These are phyloP conservation scores for Persicaria maculosa DNA, from an alignment of 148 eudicot species.

Conservation along the genomic window DNA sequence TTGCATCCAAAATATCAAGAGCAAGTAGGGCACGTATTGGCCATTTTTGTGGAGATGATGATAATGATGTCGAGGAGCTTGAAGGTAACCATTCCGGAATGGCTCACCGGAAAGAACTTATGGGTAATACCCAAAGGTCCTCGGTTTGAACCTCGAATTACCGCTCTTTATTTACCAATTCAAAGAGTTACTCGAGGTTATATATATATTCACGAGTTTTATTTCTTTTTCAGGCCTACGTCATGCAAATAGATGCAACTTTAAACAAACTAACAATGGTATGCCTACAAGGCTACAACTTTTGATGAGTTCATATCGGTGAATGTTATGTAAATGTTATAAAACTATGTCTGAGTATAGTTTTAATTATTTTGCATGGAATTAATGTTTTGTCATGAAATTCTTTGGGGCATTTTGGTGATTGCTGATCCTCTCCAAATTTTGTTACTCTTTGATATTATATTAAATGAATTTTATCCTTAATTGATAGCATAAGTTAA, in stretches of 20 bases:
- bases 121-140: too few relatives aligned
- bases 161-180: too few relatives aligned
- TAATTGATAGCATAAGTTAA: neutral
- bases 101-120: too few relatives aligned
- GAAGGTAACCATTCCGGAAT: too few relatives aligned
- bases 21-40: slow-evolving; percentile 19
- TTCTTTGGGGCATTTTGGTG: too few relatives aligned
- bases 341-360: too few relatives aligned
- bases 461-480: neutral
- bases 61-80: slow-evolving; percentile 21
- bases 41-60: slow-evolving; percentile 15
- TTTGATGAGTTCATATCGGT: neutral
- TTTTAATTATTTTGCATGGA: too few relatives aligned
- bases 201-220: neutral
- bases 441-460: neutral
- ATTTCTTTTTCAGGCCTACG: slow-evolving; percentile 61
- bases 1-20: slow-evolving; percentile 16
- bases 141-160: too few relatives aligned
- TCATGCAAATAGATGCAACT: slow-evolving; percentile 82
- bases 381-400: too few relatives aligned
- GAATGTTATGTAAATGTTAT: too few relatives aligned
- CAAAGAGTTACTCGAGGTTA: slow-evolving; percentile 22
- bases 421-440: too few relatives aligned
- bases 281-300: slow-evolving; percentile 12
- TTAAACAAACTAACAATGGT: slow-evolving; percentile 75